Base-by-base conservation (phyloP, 2,329 filamentous ascomycete species). In the Aspergillus alliaceus region DNA sequence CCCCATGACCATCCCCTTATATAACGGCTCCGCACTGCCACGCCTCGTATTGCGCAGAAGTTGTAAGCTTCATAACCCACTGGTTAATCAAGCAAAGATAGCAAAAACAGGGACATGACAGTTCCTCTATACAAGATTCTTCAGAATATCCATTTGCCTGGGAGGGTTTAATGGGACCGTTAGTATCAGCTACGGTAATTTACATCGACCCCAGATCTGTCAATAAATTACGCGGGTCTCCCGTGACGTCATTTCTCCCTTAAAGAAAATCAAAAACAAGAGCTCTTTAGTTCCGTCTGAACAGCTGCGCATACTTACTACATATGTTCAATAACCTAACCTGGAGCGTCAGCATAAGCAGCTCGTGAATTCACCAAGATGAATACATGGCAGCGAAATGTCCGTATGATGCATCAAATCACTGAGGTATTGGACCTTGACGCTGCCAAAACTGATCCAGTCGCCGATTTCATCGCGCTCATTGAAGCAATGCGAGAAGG, bases 401-500 rank as follows among this genome's bases (percentile, higher is more conserved):
- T 64, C 35, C 67, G 67, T 11, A 59, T 67, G 49, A 64, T 70
- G 42, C 68, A 69, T 54, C 64, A 68, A 34, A 62, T 70, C 31
- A 59, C 65, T 44, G 68, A 70, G 52, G 65, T 69, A 37, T 56
- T 70, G 18, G 66, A 70, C 34, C 59, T 70, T 29, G 68, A 69
- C 56, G 61, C 63, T 6, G 35, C 57, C 20, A 62, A 66, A 50
- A 66, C 64, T 53, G 61, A 67, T 42, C 61, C 53, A 49, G 61
- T 69, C 20, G 57, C 63, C 47, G 68, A 69, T 53, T 68, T 70
- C 34, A 59, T 68, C 20, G 56, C 64, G 22, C 65, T 70, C 11
- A 68, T 70, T 48, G 57, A 69, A 34, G 68, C 68, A 5, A 61
- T 68, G 35, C 62, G 67, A 9, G 68, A 70, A 37, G 68, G 68